Evolutionary conservation across 164 flowering plant genomes (phyloP).

Genomic region (Vitis amurensis): DNA sequence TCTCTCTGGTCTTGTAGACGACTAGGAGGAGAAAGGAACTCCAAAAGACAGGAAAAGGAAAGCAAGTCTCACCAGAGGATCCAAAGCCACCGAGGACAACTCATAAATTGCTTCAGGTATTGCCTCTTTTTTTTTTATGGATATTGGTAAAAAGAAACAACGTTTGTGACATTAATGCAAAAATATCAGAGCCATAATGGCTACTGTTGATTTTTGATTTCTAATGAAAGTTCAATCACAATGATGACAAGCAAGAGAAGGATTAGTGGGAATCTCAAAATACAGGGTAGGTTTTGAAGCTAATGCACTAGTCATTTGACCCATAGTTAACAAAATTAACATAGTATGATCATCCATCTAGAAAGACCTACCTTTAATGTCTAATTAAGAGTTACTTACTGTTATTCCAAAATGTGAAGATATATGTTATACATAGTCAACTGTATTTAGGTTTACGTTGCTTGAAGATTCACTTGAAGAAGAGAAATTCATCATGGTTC

Average conservation of each 20-base stretch:
- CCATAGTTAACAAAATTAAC: background rate
- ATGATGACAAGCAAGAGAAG: too few relatives aligned
- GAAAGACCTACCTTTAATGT: too few relatives aligned
- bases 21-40: slow-evolving; percentile 49
- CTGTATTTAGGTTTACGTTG: background rate
- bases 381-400: background rate
- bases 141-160: background rate
- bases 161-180: background rate
- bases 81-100: slow-evolving; percentile 58
- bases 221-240: too few relatives aligned
- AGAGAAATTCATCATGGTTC: too few relatives aligned
- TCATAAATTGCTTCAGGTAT: slow-evolving; percentile 84
- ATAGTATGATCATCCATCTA: too few relatives aligned
- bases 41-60: slow-evolving; percentile 30
- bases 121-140: background rate
- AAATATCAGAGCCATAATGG: background rate
- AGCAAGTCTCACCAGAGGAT: slow-evolving; percentile 26
- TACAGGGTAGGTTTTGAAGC: background rate
- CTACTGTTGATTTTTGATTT: too few relatives aligned
- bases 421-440: background rate
- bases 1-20: slow-evolving; percentile 24
- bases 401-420: background rate
- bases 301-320: background rate
- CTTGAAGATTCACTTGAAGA: background rate
- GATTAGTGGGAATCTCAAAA: background rate